Percentiles rank a stretch among this genome's conserved stretches.
Evolutionary conservation across 75 land plant genomes (phyloP).

Genomic region (Picea glauca): DNA sequence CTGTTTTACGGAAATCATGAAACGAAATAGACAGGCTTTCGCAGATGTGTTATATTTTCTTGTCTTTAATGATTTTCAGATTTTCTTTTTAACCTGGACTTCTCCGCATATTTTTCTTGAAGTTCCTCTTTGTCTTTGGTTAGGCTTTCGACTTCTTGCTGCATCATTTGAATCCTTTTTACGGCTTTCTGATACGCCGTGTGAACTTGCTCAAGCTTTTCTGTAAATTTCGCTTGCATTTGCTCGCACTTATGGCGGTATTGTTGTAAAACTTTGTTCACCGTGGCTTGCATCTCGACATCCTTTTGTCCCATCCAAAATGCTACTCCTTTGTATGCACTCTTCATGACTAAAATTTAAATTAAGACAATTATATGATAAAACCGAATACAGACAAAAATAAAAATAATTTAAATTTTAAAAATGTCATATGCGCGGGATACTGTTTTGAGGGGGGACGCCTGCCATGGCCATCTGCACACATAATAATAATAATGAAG

Average conservation of each 20-base stretch:
- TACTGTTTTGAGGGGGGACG: slow-evolving; percentile 89
- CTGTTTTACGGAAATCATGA: not conserved
- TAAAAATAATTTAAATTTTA: too few species aligned
- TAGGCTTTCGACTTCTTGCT: slow-evolving; percentile 74
- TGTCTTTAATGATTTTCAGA: too few species aligned
- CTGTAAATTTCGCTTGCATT: slow-evolving; percentile 79
- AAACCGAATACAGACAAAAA: too few species aligned
- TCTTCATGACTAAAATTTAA: slow-evolving; percentile 74
- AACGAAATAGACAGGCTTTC: too few species aligned
- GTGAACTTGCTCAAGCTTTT: slow-evolving; percentile 80
- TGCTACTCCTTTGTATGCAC: slow-evolving; percentile 87
- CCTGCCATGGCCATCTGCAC: slow-evolving; percentile 98
- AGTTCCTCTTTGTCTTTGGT: slow-evolving; percentile 89
- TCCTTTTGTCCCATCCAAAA: slow-evolving; percentile 96
- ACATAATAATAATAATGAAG: not conserved
- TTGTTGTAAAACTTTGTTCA: slow-evolving; percentile 74
- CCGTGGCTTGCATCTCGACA: slow-evolving; percentile 80
- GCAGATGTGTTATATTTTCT: too few species aligned
- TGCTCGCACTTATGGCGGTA: slow-evolving; percentile 78
- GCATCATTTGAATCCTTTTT: slow-evolving; percentile 75
- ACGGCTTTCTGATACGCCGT: slow-evolving; percentile 86
- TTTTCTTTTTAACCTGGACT: slow-evolving; percentile 55
- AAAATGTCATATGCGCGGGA: not conserved
- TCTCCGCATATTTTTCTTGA: slow-evolving; percentile 93
- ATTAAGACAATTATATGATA: not conserved